Percentiles rank a stretch among this genome's conserved stretches.
These are phyloP conservation scores for Guyanaporus albipodus DNA, from an alignment of 768 basidiomycete species.

Conservation along the genomic window DNA sequence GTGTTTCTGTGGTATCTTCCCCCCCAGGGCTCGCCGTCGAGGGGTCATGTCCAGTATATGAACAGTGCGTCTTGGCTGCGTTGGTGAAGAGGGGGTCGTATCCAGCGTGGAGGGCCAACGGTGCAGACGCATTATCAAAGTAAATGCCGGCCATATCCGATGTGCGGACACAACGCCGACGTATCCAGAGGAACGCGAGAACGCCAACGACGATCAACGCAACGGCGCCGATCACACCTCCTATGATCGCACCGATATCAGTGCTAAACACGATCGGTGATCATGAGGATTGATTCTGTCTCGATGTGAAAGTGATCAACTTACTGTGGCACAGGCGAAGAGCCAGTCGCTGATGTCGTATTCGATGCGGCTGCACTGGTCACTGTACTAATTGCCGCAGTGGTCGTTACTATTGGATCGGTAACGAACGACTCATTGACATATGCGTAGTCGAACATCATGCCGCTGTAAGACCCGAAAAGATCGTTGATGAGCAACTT, in stretches of 20 bases:
- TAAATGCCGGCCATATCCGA: conserved; percentile 8
- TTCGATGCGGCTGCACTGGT: neutral
- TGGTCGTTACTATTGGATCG: neutral
- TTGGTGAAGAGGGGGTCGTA: neutral
- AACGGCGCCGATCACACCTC: conserved; percentile 11
- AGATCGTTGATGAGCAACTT: conserved; percentile 17
- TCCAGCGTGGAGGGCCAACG: neutral
- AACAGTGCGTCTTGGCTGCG: neutral
- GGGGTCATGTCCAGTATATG: neutral
- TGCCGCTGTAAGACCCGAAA: conserved; percentile 19
- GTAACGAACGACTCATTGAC: conserved; percentile 18
- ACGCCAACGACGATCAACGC: conserved; percentile 4
- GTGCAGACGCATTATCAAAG: neutral
- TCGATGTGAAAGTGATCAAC: neutral
- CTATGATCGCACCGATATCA: conserved; percentile 7
- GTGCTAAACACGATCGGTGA: conserved; percentile 1
- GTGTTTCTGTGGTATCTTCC: neutral
- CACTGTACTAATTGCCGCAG: neutral
- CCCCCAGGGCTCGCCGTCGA: neutral
- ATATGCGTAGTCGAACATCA: conserved; percentile 26
- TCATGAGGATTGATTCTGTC: neutral
- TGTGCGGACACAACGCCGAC: conserved; percentile 2
- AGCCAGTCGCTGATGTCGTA: neutral
- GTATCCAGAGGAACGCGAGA: conserved; percentile 10
- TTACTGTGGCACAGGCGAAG: conserved; percentile 6